These are phyloP conservation scores for Suillus americanus DNA, from an alignment of 768 basidiomycete species.

Conservation along the genomic window DNA sequence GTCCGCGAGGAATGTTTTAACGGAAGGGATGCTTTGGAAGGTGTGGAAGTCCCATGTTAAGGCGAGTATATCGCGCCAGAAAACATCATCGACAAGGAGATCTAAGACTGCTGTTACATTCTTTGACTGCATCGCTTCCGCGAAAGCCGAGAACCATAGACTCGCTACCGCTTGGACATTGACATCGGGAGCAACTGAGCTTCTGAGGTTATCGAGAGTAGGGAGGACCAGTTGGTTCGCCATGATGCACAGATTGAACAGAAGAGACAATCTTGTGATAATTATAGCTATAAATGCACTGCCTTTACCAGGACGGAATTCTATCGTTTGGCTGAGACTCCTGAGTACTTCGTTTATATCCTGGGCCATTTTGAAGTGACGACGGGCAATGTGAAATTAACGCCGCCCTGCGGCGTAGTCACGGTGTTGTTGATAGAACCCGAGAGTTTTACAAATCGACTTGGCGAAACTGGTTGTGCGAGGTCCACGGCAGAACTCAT, in stretches of 20 bases:
- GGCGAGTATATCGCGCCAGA: slow-evolving; percentile 62
- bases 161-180: slow-evolving; percentile 36
- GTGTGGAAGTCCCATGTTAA: slow-evolving; percentile 66
- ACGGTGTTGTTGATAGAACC: no score
- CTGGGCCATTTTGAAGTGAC: no score
- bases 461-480: no score
- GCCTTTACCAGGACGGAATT: not conserved
- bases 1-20: slow-evolving; percentile 46
- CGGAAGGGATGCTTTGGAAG: slow-evolving; percentile 42
- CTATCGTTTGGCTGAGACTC: not conserved
- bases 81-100: slow-evolving; percentile 35
- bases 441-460: no score
- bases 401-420: no score
- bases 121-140: slow-evolving; percentile 30
- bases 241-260: not conserved
- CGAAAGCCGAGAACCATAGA: slow-evolving; percentile 43
- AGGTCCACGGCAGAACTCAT: no score
- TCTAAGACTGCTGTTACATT: slow-evolving; percentile 35
- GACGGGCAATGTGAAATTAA: no score
- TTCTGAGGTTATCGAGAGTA: slow-evolving; percentile 23
- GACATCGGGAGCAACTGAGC: slow-evolving; percentile 29
- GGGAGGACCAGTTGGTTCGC: slow-evolving; percentile 14
- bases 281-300: not conserved
- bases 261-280: not conserved
- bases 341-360: not conserved